Conservation (phyloP, 805 yeast species). For the Danielia oregonensis region DNA sequence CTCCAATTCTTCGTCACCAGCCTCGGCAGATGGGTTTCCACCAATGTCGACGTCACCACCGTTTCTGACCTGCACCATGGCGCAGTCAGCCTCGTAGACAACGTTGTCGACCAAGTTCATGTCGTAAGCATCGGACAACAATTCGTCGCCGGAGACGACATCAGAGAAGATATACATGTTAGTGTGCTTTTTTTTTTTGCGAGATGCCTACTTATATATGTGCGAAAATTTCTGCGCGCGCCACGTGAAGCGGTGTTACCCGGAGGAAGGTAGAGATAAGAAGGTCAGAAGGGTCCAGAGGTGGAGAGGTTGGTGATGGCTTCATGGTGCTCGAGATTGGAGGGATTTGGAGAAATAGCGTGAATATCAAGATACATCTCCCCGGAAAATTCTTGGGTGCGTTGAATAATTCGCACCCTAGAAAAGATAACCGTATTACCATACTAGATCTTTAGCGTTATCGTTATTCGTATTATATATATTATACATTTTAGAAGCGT, state of each 20-base stretch:
- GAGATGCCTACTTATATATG: slow-evolving; percentile 7
- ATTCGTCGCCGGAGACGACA: slow-evolving; percentile 91
- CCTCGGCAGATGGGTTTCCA: slow-evolving; percentile 99
- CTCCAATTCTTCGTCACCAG: slow-evolving; percentile 70
- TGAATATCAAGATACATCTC: too few relatives aligned
- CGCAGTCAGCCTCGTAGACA: slow-evolving; percentile 96
- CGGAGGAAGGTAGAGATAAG: slow-evolving; percentile 6
- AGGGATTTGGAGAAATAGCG: too few relatives aligned
- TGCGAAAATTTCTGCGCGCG: slow-evolving; percentile 9
- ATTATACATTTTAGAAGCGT: too few relatives aligned
- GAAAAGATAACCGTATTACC: too few relatives aligned
- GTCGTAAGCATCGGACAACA: slow-evolving; percentile 96
- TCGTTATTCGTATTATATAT: too few relatives aligned
- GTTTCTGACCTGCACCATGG: slow-evolving; percentile 83
- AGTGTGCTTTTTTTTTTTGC: slow-evolving; percentile 1
- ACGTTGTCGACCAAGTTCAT: slow-evolving; percentile 80
- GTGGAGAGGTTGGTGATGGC: too few relatives aligned
- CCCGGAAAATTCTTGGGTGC: too few relatives aligned
- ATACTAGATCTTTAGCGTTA: too few relatives aligned
- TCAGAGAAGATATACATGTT: slow-evolving; percentile 52
- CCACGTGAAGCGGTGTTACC: slow-evolving; percentile 17
- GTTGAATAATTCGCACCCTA: too few relatives aligned
- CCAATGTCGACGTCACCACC: slow-evolving; percentile 93
- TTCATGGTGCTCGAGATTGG: too few relatives aligned
- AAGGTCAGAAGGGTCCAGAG: neutral